Evolutionary conservation across 768 basidiomycete species (phyloP).

Genomic region (Termitomyces sp.): DNA sequence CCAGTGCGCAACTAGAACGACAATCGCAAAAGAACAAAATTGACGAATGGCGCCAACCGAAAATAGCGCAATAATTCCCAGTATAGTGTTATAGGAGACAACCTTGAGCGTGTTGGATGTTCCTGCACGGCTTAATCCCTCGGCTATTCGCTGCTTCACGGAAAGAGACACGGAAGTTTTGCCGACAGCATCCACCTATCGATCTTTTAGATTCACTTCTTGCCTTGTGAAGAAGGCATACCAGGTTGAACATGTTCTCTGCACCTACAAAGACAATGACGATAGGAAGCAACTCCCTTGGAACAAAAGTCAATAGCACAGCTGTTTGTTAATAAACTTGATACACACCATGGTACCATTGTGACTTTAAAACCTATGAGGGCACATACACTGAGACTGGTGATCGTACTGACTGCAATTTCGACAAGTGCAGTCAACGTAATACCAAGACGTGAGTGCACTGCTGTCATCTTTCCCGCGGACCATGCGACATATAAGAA

Average conservation of each 20-base stretch:
- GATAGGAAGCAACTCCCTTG: slow-evolving; percentile 84
- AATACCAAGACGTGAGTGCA: slow-evolving; percentile 88
- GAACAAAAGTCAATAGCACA: slow-evolving; percentile 3
- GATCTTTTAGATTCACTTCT: neutral
- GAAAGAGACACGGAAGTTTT: slow-evolving; percentile 82
- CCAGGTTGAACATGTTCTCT: slow-evolving; percentile 96
- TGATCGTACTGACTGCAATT: slow-evolving; percentile 88
- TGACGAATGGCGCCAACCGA: slow-evolving; percentile 81
- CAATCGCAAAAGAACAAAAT: slow-evolving; percentile 90
- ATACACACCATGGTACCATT: slow-evolving; percentile 83
- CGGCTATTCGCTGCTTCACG: slow-evolving; percentile 88
- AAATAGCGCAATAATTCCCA: slow-evolving; percentile 71
- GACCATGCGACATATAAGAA: slow-evolving; percentile 72
- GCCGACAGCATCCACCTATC: slow-evolving; percentile 78
- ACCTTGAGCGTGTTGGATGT: slow-evolving; percentile 92
- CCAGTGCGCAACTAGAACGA: slow-evolving; percentile 95
- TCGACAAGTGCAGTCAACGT: slow-evolving; percentile 93
- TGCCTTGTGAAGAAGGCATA: slow-evolving; percentile 28
- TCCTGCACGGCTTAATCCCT: slow-evolving; percentile 85
- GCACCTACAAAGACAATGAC: slow-evolving; percentile 94
- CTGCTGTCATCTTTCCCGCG: slow-evolving; percentile 71
- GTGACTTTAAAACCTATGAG: slow-evolving; percentile 84
- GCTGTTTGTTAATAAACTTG: neutral
- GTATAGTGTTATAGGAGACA: slow-evolving; percentile 76
- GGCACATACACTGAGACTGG: slow-evolving; percentile 89